phyloP scores from a whole-genome alignment of 1,284 basidiomycete species.

The Sphaerobolus stellatus region DNA sequence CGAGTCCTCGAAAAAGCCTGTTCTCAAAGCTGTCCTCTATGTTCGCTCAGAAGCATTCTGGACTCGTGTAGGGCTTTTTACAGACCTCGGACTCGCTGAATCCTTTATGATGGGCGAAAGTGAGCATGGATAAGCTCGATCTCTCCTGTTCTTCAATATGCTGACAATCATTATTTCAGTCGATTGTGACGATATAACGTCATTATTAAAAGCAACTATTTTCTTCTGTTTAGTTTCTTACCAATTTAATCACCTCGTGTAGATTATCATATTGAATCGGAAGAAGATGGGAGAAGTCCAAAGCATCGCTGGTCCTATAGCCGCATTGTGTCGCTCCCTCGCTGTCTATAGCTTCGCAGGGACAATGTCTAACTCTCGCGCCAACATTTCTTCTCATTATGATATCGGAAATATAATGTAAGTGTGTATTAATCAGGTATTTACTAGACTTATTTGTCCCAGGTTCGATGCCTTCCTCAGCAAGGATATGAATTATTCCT shows the following conservation, averaged over 20 bases:
- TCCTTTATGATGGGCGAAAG: slow-evolving; percentile 75
- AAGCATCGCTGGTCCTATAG: slow-evolving; percentile 19
- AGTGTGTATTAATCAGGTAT: slow-evolving; percentile 32
- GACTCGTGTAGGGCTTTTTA: not conserved
- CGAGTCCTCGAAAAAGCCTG: no score
- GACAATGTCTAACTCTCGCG: slow-evolving; percentile 16
- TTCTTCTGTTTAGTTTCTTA: slow-evolving; percentile 29
- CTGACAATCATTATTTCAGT: no score
- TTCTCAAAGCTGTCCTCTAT: not conserved
- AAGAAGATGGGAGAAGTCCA: not conserved
- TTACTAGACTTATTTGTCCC: not conserved
- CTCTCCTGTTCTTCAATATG: no score
- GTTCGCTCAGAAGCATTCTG: not conserved
- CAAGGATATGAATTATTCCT: slow-evolving; percentile 92
- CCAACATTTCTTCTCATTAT: slow-evolving; percentile 39
- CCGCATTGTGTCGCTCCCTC: slow-evolving; percentile 60
- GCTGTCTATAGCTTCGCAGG: slow-evolving; percentile 28
- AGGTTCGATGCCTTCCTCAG: slow-evolving; percentile 63
- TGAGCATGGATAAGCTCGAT: slow-evolving; percentile 61
- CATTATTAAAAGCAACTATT: slow-evolving; percentile 19
- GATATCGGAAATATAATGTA: slow-evolving; percentile 44
- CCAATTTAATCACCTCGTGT: slow-evolving; percentile 40
- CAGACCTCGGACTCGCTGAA: slow-evolving; percentile 71
- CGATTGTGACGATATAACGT: not conserved
- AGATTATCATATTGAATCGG: not conserved